A percentile compares a stretch with the other conserved stretches of the same genome.
phyloP scores from a whole-genome alignment of 176 grass and related monocot genomes.

The Bolboschoenus planiculmis region DNA sequence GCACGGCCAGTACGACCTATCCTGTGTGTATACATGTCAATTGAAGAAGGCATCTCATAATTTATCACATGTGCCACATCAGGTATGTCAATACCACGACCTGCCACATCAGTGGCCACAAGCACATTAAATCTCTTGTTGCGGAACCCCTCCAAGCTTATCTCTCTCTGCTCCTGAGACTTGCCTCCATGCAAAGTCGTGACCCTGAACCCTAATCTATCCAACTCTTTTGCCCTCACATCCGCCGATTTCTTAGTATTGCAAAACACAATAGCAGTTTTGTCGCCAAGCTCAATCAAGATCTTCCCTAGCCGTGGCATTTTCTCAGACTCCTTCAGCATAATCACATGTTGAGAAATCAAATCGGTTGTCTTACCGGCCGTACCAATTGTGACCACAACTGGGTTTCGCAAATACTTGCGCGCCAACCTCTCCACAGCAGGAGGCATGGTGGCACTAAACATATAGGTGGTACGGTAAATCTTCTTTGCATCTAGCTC shows the following conservation, averaged over 20 bases:
- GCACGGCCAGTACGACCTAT: conserved; percentile 93
- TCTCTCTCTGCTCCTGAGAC: conserved; percentile 95
- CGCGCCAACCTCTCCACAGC: conserved; percentile 91
- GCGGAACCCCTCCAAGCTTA: conserved; percentile 88
- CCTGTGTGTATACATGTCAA: conserved; percentile 92
- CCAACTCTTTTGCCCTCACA: conserved; percentile 72
- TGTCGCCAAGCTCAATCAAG: conserved; percentile 76
- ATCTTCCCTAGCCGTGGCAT: conserved; percentile 73
- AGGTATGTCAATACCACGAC: conserved; percentile 98
- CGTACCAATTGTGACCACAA: conserved; percentile 93
- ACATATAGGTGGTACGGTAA: conserved; percentile 98
- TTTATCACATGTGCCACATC: conserved; percentile 98
- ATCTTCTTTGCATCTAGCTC: conserved; percentile 93
- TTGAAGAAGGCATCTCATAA: conserved; percentile 73
- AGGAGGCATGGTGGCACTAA: conserved; percentile 95
- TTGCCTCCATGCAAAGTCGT: conserved; percentile 90
- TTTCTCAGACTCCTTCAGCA: conserved; percentile 86
- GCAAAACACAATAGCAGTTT: conserved; percentile 93
- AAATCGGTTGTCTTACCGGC: conserved; percentile 96
- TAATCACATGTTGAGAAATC: conserved; percentile 85
- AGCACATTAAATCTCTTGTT: conserved; percentile 96
- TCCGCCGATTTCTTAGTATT: conserved; percentile 96
- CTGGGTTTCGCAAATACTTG: conserved; percentile 91
- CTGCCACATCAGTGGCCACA: conserved; percentile 92
- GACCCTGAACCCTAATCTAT: conserved; percentile 76